Base-by-base conservation (phyloP, 805 yeast species). In the Yamadazyma tumulicola region DNA sequence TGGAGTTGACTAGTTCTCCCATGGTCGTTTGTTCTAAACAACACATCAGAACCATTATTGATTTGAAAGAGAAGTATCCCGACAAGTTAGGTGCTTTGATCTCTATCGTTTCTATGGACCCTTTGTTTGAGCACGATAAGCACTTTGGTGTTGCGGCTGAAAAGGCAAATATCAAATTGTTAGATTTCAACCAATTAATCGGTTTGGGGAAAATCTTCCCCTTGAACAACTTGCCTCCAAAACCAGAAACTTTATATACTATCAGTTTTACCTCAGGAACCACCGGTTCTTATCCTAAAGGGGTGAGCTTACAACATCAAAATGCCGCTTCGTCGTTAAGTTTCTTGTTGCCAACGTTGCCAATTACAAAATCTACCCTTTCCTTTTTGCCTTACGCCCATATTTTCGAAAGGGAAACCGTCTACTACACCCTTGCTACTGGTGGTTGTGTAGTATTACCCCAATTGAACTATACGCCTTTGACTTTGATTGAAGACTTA, bases 251-350 rank as follows among this genome's bases (percentile, higher is more conserved):
- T 9, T 41, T 57, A 16, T 64, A 56, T 44, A 66, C 73, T 15
- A 64, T 68, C 19, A 62, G 68, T 14, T 68, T 69, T 38, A 62
- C 73, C 29, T 81, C 85, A 5, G 71, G 75, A 26, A 79, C 86
- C 15, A 78, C 85, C n/a, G 89, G 93, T 37, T 74, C 79, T 27
- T 48, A 57, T 35, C 86, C 91, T 42, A 85, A 84, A 63, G 91
- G 91, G 48, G 91, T 78, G 15, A 70, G 69, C 23, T 47, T 69
- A 29, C 60, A 72, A 5, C 86, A 81, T 26, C 57, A 60, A 5
- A 69, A 69, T 48, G 64, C 73, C 6, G 59, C 69, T 8, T 67
- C 82, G 1, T 67, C 72, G 2, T 59, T 70, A 26, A 51, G 67
- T 0, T 59, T 70, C 31, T 46, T 65, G 1, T 57, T 62, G 24